Conservation (phyloP, 2,329 filamentous ascomycete genomes). For the Colletotrichum liriopes region DNA sequence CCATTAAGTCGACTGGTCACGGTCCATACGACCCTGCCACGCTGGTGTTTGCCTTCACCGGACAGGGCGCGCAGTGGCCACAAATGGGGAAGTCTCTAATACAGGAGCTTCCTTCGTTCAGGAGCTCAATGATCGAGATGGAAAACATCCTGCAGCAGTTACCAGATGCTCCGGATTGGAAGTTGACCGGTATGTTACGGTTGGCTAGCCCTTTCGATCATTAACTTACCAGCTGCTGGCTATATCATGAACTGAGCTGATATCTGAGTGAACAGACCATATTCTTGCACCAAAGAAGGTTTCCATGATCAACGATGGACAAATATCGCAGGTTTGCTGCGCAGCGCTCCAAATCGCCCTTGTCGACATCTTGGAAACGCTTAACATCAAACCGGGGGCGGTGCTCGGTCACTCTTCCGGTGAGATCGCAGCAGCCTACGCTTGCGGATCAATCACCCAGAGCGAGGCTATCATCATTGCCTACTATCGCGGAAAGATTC, state of each 20-base stretch:
- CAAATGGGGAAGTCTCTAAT: slow-evolving; percentile 41
- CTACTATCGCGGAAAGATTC: slow-evolving; percentile 56
- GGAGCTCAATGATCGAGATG: slow-evolving; percentile 30
- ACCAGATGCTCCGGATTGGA: slow-evolving; percentile 14
- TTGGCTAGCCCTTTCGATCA: background rate
- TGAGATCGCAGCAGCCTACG: slow-evolving; percentile 63
- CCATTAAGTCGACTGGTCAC: slow-evolving; percentile 44
- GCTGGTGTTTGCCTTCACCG: slow-evolving; percentile 43
- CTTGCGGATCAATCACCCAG: slow-evolving; percentile 53
- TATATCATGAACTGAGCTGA: slow-evolving; percentile 45
- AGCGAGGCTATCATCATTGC: slow-evolving; percentile 56
- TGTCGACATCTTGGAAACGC: slow-evolving; percentile 54
- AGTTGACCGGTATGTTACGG: slow-evolving; percentile 40
- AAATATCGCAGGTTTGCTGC: slow-evolving; percentile 47
- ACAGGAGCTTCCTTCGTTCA: slow-evolving; percentile 25
- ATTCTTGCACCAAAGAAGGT: slow-evolving; percentile 12
- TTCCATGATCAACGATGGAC: slow-evolving; percentile 32
- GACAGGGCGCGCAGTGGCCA: slow-evolving; percentile 44
- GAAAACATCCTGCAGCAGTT: slow-evolving; percentile 28
- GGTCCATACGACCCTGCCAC: slow-evolving; percentile 45
- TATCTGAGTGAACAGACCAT: slow-evolving; percentile 5
- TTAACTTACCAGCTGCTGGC: slow-evolving; percentile 42
- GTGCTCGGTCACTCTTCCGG: slow-evolving; percentile 61
- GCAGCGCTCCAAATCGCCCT: slow-evolving; percentile 58
- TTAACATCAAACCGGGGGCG: slow-evolving; percentile 51